A percentile compares a stretch with the other conserved stretches of the same genome.
These are phyloP conservation scores for Candida boidinii DNA, from an alignment of 805 yeast genomes.

Conservation along the genomic window DNA sequence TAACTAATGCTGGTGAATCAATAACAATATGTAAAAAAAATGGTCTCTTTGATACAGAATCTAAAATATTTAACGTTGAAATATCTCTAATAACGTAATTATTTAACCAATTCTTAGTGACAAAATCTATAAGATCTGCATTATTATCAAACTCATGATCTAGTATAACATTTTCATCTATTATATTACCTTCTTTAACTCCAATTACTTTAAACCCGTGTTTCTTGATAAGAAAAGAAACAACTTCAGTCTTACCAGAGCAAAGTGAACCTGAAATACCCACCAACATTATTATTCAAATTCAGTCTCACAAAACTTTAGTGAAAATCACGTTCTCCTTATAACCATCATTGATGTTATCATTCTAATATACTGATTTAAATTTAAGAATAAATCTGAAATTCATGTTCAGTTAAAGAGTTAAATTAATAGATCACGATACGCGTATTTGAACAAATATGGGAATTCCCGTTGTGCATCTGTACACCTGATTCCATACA, in stretches of 20 bases:
- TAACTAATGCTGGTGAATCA: conserved; percentile 57
- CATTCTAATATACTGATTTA: background rate
- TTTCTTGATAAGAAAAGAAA: conserved; percentile 38
- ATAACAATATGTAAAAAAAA: conserved; percentile 74
- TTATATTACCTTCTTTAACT: conserved; percentile 7
- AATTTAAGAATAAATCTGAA: too few species aligned
- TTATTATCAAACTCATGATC: conserved; percentile 26
- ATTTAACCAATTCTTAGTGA: conserved; percentile 58
- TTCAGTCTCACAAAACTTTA: background rate
- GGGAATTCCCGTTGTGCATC: too few species aligned
- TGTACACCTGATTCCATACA: too few species aligned
- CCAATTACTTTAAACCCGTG: conserved; percentile 42
- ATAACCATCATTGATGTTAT: background rate
- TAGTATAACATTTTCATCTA: conserved; percentile 14
- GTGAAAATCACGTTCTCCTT: background rate
- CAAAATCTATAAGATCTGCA: conserved; percentile 44
- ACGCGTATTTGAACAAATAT: too few species aligned
- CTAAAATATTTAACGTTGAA: conserved; percentile 31
- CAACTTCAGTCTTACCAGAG: conserved; percentile 61
- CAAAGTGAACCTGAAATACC: conserved; percentile 66
- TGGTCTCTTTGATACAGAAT: conserved; percentile 56
- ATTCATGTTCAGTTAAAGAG: too few species aligned
- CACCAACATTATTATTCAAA: conserved; percentile 43
- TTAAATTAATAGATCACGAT: too few species aligned
- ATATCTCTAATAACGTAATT: conserved; percentile 54